Evolutionary conservation across 805 yeast genomes (phyloP), one percentile per base, ranked within the genome.

Genomic region (Saturnispora halmiae): DNA sequence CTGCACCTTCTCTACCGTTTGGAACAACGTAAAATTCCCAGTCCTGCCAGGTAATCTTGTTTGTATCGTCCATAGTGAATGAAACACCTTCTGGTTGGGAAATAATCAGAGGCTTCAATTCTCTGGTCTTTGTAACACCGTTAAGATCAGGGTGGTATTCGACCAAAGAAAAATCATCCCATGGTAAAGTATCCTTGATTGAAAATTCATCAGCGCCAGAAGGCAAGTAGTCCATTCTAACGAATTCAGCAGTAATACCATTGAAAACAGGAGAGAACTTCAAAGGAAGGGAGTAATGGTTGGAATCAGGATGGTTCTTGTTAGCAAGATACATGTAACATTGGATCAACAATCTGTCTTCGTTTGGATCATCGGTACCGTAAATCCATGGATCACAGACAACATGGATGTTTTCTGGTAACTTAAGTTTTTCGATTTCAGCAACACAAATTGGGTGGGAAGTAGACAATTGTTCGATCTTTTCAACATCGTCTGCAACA

Each of bases 361-460:
- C 83, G 45, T 69, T 62, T 36, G 73, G 63, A 51, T 76, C 78
- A 50, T 76, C 78, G 26, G 86, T 78, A 53, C 90, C 94, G 58
- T 83, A 82, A 71, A 82, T 83, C 94, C 94, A 83, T 40, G 88
- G 85, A 57, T 82, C 90, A 55, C 71, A 71, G 50, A 77, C 70
- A 36, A 79, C 78, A 27, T 58, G 51, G 48, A 56, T 63, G 58
- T 72, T 56, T 55, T 64, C 54, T 46, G 87, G 88, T 44, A 82
- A 65, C 48, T 75, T 69, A 60, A 81, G 67, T 58, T 80, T 79
- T 44, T 67, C 82, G 50, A 80, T 67, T 59, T 82, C 87, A 20
- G 78, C 82, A 46, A 58, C 48, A 46, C 80, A 77, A 2, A 53
- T 45, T 15, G 87, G 87, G 54, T 79, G 81, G 20, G 58, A 51